Conservation (phyloP, 148 eudicot species). For the Oxyria digyna region DNA sequence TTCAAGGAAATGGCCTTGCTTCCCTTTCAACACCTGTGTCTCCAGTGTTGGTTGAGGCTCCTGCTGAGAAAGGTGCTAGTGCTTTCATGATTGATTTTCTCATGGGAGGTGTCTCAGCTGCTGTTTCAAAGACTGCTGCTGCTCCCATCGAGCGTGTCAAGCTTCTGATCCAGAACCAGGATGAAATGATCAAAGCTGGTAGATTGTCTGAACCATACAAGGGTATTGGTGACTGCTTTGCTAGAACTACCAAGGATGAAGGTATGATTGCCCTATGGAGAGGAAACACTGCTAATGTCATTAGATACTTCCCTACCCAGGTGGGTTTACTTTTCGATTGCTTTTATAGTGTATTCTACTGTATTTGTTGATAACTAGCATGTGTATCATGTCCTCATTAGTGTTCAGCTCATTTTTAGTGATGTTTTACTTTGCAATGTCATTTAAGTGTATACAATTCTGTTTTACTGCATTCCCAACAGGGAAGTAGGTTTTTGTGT, state of each 20-base stretch:
- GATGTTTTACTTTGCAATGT: no score
- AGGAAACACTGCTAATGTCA: slow-evolving; percentile 73
- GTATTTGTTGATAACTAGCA: background rate
- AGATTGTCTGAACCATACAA: slow-evolving; percentile 63
- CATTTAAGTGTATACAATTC: no score
- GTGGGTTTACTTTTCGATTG: slow-evolving; percentile 12
- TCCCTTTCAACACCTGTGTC: slow-evolving; percentile 18
- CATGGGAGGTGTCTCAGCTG: slow-evolving; percentile 73
- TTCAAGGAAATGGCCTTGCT: slow-evolving; percentile 15
- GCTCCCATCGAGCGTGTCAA: slow-evolving; percentile 80
- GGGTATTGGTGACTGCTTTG: slow-evolving; percentile 59
- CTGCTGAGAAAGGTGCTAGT: slow-evolving; percentile 25
- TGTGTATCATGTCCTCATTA: background rate
- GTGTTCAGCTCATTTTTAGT: no score
- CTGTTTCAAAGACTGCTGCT: slow-evolving; percentile 64
- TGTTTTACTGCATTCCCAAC: no score
- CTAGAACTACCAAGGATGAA: slow-evolving; percentile 62
- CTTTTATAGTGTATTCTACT: background rate
- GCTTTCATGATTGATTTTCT: slow-evolving; percentile 49
- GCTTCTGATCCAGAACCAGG: slow-evolving; percentile 73
- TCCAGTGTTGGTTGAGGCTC: slow-evolving; percentile 35
- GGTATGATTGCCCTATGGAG: slow-evolving; percentile 64
- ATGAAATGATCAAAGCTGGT: slow-evolving; percentile 67
- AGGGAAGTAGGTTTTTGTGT: no score
- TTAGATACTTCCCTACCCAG: slow-evolving; percentile 90